phyloP scores from a whole-genome alignment of 225 moss, liverwort and hornwort genomes.

The Physcomitrium patens region DNA sequence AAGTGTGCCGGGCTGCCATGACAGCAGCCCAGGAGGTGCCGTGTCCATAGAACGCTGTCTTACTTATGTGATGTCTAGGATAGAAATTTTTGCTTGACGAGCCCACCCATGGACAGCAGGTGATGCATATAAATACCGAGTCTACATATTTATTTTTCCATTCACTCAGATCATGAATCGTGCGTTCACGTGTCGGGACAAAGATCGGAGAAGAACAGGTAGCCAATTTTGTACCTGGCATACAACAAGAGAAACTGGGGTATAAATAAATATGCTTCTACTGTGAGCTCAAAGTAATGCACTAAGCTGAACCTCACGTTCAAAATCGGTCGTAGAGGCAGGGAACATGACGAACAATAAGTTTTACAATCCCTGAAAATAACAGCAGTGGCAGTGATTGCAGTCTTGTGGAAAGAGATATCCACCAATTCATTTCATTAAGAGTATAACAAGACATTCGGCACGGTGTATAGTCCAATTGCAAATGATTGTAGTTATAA shows the following conservation, averaged over 20 bases:
- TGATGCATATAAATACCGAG: constrained; percentile 16
- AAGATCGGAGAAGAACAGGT: constrained; percentile 4
- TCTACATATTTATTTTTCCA: constrained; percentile 12
- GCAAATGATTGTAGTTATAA: not conserved
- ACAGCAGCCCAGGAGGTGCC: constrained; percentile 76
- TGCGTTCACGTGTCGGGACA: constrained; percentile 10
- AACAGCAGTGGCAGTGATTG: not conserved
- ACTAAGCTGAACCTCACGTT: not conserved
- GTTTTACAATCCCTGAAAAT: not conserved
- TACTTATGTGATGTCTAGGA: constrained; percentile 30
- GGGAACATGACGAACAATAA: not conserved
- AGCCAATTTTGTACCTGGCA: constrained; percentile 29
- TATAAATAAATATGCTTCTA: constrained; percentile 2
- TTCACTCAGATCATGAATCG: constrained; percentile 12
- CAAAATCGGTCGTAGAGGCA: not conserved
- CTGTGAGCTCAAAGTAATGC: constrained; percentile 11
- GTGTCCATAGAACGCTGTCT: constrained; percentile 74
- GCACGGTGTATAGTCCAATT: not conserved
- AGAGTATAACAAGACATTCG: not conserved
- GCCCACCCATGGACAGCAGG: constrained; percentile 56
- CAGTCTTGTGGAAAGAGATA: not conserved
- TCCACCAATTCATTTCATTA: not conserved
- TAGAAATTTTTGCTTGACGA: constrained; percentile 16
- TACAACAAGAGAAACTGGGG: not conserved
- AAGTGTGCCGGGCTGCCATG: constrained; percentile 65